Evolutionary conservation across 139 green algal species (phyloP).

Genomic region (Chlamydomonas urium): DNA sequence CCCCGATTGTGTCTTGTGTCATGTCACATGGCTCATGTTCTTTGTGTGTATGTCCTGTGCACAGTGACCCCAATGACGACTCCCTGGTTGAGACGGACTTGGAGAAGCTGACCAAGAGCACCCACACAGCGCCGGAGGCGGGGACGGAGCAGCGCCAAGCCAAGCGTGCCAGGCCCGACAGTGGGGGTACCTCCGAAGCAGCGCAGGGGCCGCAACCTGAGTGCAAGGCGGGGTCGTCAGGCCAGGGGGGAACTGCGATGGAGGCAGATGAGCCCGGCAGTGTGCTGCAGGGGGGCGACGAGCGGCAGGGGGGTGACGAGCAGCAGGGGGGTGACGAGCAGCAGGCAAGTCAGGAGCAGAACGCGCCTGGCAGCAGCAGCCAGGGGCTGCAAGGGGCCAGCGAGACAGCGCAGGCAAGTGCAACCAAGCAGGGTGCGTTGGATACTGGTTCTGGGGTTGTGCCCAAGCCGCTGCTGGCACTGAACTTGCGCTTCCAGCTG

Average conservation of each 20-base stretch:
- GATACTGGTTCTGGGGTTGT: not conserved
- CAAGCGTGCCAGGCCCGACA: not conserved
- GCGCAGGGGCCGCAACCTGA: too few relatives aligned
- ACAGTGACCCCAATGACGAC: constrained; percentile 58
- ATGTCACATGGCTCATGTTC: not conserved
- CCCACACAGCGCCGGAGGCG: not conserved
- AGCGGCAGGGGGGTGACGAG: not conserved
- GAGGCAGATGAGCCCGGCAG: not conserved
- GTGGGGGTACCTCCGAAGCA: not conserved
- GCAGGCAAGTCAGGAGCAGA: not conserved
- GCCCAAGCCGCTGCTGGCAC: constrained; percentile 33
- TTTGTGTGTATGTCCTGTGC: not conserved
- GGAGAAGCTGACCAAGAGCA: constrained; percentile 19
- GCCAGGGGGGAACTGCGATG: not conserved
- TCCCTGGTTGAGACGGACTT: constrained; percentile 50
- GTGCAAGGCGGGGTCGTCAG: too few relatives aligned
- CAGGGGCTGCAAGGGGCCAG: not conserved
- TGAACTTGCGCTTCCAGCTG: constrained; percentile 76
- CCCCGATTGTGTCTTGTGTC: too few relatives aligned
- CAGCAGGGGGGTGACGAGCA: constrained; percentile 10
- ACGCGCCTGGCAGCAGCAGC: not conserved
- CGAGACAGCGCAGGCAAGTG: too few relatives aligned
- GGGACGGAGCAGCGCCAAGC: not conserved
- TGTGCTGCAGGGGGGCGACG: not conserved
- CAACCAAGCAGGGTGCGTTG: not conserved